Percentiles rank a stretch among this genome's conserved stretches.
Evolutionary conservation across 202 grass and related monocot genomes (phyloP).

Genomic region (Panicum virgatum): DNA sequence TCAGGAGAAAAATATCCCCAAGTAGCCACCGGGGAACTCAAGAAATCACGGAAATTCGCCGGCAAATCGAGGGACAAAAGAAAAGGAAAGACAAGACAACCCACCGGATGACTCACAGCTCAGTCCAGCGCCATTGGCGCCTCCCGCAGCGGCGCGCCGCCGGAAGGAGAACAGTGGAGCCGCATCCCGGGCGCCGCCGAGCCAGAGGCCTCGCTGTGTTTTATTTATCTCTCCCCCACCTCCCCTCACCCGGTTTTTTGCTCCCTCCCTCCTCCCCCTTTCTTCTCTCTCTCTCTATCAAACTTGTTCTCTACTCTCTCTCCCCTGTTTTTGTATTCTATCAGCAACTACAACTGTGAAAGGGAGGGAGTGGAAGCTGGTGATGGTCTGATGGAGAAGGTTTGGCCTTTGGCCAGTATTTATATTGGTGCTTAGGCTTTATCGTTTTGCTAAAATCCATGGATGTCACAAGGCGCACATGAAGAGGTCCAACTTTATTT

Average conservation of each 20-base stretch:
- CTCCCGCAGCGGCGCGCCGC: conserved; percentile 3
- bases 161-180: neutral
- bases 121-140: conserved; percentile 8
- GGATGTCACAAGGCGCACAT: neutral
- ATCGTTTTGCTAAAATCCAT: conserved; percentile 6
- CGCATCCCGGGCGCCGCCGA: conserved; percentile 16
- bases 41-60: neutral
- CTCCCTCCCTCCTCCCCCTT: neutral
- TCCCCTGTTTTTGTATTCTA: conserved; percentile 26
- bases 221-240: neutral
- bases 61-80: neutral
- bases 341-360: conserved; percentile 15
- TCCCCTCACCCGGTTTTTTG: neutral
- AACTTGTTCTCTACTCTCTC: neutral
- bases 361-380: neutral
- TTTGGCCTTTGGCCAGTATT: neutral
- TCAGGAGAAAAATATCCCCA: conserved; percentile 1
- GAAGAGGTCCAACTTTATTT: neutral
- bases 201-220: conserved; percentile 6
- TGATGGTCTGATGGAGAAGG: conserved; percentile 11
- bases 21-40: neutral
- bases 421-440: conserved; percentile 25
- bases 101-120: neutral
- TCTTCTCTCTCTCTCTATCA: too few species aligned
- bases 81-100: neutral